Evolutionary conservation across 768 basidiomycete genomes (phyloP), one percentile per base, ranked within the genome.

Genomic region (Solioccasus polychromus): DNA sequence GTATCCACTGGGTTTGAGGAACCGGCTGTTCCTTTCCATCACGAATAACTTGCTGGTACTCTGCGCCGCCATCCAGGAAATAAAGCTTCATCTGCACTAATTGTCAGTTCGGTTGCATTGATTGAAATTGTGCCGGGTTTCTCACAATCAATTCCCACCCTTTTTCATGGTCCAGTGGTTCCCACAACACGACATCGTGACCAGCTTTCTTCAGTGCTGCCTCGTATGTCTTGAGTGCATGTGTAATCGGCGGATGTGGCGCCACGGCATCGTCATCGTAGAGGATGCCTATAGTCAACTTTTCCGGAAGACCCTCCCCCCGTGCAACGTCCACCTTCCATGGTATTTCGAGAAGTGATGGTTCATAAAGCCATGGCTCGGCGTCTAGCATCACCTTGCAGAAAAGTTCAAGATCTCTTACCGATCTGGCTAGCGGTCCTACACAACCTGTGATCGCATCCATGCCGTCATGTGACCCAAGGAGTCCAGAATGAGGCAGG

Each of bases 391-490:
- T 75, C 22, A 69, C 68, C 25, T 57, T 62, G 57, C 71, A 74
- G 62, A 79, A 78, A 35, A 79, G 61, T 19, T 63, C 70, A 23
- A 78, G 65, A 53, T 78, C 77, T 25, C 75, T 66, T 12, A 67
- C 69, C n/a, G 75, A 77, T 19, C 64, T 71, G 22, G 76, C 68
- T 23, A 78, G 48, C 28, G 76, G 76, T 2, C 76, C 76, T 17
- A 76, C 68, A 32, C 68, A 74, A 39, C 78, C 78, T 34, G 75
- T 50, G 42, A 78, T 73, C 44, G 70, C 73, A 40, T 79, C 78
- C 71, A 78, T 76, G 17, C 77, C 78, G 47, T 74, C 70, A 48
- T 74, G 73, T 23, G 76, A 74, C 39, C 76, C 73, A 35, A 70
- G 50, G 32, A 77, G 64, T 20, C 76, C 76, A 1, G 71, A 73